Evolutionary conservation across 2,329 filamentous ascomycete genomes (phyloP), one percentile per base, ranked within the genome.

Genomic region (Sarocladium strictum): DNA sequence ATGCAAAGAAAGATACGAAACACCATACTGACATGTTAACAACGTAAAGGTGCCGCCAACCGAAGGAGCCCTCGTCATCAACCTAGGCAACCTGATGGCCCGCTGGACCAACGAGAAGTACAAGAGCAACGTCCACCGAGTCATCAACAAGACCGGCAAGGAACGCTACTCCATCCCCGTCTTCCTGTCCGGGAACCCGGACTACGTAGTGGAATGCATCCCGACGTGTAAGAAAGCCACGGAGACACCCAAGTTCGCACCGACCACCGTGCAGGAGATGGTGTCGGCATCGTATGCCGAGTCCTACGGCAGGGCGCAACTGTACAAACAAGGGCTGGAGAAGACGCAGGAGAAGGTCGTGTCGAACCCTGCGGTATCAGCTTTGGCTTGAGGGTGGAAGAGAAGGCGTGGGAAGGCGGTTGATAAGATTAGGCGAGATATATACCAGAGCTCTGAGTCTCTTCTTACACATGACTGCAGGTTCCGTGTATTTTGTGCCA

Each of bases 141-240:
- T 83, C 24, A 75, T 83, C 58, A 82, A 82, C 66, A 69, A 70
- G 41, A 74, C 72, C 2, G 69, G 68, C 1, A 67, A 65, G 10
- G 75, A 81, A 61, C 70, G 81, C 35, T 83, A 81, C 61, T 79
- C 75, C 6, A 69, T 83, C n/a, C 77, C 79, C 0, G 76, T 82
- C 53, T 83, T 82, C 63, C 76, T 80, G 54, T 76, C 77, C 54
- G 78, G 78, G 3, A 79, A 80, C 64, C 67, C 76, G 5, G 75
- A 79, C 57, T 68, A 67, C 53, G 26, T 67, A 1, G 65, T 67
- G 3, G 64, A 67, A 11, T 68, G 66, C 58, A 66, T 69, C 29
- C 62, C 65, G 7, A 67, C 64, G 3, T 69, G 66, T 58, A 60
- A 62, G 58, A 53, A 58, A 1, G 54, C 59, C 3, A 57, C 56